Conservation (phyloP, 768 basidiomycete species). For the Pulveroboletus ravenelii region DNA sequence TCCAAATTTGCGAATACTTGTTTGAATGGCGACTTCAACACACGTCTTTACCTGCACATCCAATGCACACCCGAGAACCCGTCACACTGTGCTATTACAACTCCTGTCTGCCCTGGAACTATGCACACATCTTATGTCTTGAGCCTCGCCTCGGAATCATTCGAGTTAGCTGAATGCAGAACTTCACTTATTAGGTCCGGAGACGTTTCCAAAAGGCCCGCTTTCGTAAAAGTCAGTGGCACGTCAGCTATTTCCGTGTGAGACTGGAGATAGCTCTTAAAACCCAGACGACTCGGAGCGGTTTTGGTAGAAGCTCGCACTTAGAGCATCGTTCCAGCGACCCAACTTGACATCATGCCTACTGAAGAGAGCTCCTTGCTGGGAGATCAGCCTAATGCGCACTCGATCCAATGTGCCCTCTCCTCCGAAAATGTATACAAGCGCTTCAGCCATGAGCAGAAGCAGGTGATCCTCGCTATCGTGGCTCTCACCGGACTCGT, state of each 20-base stretch:
- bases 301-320: not conserved
- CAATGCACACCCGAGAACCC: too few relatives aligned
- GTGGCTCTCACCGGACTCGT: slow-evolving; percentile 60
- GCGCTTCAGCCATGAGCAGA: slow-evolving; percentile 51
- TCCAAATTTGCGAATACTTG: too few relatives aligned
- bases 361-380: slow-evolving; percentile 30
- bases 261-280: not conserved
- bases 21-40: too few relatives aligned
- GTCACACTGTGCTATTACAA: too few relatives aligned
- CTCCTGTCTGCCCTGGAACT: too few relatives aligned
- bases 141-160: too few relatives aligned
- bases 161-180: too few relatives aligned
- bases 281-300: not conserved
- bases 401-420: not conserved
- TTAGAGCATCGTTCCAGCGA: not conserved
- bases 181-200: too few relatives aligned
- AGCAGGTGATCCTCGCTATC: slow-evolving; percentile 51
- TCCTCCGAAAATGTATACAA: slow-evolving; percentile 40
- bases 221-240: too few relatives aligned
- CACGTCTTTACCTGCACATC: too few relatives aligned
- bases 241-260: not conserved
- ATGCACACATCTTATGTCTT: too few relatives aligned
- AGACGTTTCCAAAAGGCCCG: too few relatives aligned
- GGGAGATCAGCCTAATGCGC: not conserved
- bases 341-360: slow-evolving; percentile 11